Base-by-base conservation (phyloP, 73 alveolate genomes). In the Paramecium sonneborni region DNA sequence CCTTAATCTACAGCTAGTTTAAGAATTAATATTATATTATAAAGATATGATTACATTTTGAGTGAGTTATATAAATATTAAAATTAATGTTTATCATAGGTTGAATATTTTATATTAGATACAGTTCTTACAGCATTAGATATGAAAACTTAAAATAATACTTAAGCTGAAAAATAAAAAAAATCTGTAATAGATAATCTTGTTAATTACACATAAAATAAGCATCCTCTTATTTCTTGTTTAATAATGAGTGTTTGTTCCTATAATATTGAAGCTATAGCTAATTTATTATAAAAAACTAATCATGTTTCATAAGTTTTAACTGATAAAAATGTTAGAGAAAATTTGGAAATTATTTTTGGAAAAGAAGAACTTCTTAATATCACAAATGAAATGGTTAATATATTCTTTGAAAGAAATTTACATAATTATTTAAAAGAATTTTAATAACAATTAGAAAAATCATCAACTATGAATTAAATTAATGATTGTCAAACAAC, bases 11-110 rank as follows among this genome's bases (percentile, higher is more conserved):
- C 39, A 30, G 84, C 18, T 23, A 62, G 84, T 32, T 2, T 62
- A 2, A 62, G 84, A 62, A 62, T 62, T 28, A 62, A 62, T 26
- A 26, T 62, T 26, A 62, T 62, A 3, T 26, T 62, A 30, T n/a
- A 62, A 32, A 62, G 84, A 30, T 62, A 62, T 32, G 84, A 62
- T 62, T 62, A 62, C 44, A 62, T 62, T 62, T 62, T 62, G 84
- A 32, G 46, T 26, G 84, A 62, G 26, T 6, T 62, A 30, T 62
- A 62, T n/a, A 62, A 62, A 9, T n/a, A 62, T 15, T 30, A 62
- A 26, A 62, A 62, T 14, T 12, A 26, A 26, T 62, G 84, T 26
- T 20, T 62, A 14, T 26, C 44, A 3, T 62, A 62, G 9, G 84
- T 62, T 7, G 84, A 62, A n/a, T 62, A 62, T 32, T 62, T 62